phyloP scores from a whole-genome alignment of 2,329 filamentous ascomycete genomes.

The Xylaria hypoxylon region DNA sequence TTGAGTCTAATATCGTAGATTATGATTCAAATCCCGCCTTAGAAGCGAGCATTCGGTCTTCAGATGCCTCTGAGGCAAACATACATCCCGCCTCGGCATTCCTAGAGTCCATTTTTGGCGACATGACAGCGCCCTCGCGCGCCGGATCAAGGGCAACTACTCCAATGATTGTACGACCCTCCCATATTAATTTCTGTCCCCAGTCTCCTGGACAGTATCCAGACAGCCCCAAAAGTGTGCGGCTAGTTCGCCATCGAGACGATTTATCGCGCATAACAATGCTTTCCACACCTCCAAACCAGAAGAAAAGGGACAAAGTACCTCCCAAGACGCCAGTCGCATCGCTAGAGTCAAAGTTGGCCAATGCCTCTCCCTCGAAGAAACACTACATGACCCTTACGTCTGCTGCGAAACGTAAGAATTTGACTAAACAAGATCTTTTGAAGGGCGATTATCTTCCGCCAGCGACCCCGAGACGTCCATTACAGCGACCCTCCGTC shows the following conservation, averaged over 20 bases:
- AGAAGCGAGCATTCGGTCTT: conserved; percentile 78
- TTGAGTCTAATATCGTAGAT: conserved; percentile 78
- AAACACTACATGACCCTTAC: conserved; percentile 61
- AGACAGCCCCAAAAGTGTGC: conserved; percentile 58
- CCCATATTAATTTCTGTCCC: conserved; percentile 47
- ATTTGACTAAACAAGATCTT: conserved; percentile 58
- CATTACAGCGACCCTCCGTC: conserved; percentile 75
- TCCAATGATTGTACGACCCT: conserved; percentile 73
- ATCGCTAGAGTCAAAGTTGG: conserved; percentile 49
- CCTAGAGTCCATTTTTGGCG: conserved; percentile 81
- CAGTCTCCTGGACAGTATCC: conserved; percentile 44
- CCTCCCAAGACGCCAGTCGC: conserved; percentile 39
- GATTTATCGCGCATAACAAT: conserved; percentile 44
- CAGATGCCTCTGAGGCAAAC: conserved; percentile 84
- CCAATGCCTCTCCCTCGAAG: conserved; percentile 46
- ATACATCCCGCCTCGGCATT: conserved; percentile 80
- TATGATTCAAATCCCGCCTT: conserved; percentile 67
- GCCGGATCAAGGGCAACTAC: conserved; percentile 74
- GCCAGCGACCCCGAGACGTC: conserved; percentile 69
- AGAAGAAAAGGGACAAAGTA: conserved; percentile 29
- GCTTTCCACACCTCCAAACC: conserved; percentile 47
- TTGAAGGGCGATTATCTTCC: conserved; percentile 63
- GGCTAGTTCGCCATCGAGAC: conserved; percentile 55
- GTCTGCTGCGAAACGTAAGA: conserved; percentile 59
- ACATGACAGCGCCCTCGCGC: conserved; percentile 67